phyloP scores from a whole-genome alignment of 768 basidiomycete species.

The Podaxis pistillaris region DNA sequence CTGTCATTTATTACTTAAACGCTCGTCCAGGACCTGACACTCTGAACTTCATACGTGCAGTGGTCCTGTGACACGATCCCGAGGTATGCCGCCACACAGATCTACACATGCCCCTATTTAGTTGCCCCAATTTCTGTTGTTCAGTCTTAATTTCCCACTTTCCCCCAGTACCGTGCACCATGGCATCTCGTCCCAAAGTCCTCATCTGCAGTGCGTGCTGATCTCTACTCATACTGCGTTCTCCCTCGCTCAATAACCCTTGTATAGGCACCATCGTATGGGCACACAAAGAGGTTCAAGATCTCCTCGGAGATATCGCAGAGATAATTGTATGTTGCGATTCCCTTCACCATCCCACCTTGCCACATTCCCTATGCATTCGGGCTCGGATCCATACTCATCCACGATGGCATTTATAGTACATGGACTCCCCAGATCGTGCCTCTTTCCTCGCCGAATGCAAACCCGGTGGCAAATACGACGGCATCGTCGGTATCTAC shows the following conservation, averaged over 20 bases:
- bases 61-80: no score
- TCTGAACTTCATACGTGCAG: no score
- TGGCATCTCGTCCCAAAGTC: constrained; percentile 29
- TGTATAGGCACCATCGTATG: constrained; percentile 66
- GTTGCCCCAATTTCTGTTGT: background rate
- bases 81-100: no score
- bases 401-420: constrained; percentile 23
- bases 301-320: constrained; percentile 64
- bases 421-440: constrained; percentile 57
- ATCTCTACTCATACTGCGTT: background rate
- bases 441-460: constrained; percentile 68
- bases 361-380: background rate
- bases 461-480: constrained; percentile 69
- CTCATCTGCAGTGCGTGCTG: constrained; percentile 36
- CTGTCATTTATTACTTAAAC: no score
- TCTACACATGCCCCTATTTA: background rate
- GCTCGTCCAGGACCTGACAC: no score
- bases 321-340: constrained; percentile 69
- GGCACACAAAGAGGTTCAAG: constrained; percentile 73
- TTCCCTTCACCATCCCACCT: background rate
- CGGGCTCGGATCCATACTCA: background rate
- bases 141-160: constrained; percentile 1
- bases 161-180: constrained; percentile 10
- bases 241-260: background rate
- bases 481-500: constrained; percentile 72